These are phyloP conservation scores for Leishmania martiniquensis DNA, from an alignment of 208 protist genomes.

Conservation along the genomic window DNA sequence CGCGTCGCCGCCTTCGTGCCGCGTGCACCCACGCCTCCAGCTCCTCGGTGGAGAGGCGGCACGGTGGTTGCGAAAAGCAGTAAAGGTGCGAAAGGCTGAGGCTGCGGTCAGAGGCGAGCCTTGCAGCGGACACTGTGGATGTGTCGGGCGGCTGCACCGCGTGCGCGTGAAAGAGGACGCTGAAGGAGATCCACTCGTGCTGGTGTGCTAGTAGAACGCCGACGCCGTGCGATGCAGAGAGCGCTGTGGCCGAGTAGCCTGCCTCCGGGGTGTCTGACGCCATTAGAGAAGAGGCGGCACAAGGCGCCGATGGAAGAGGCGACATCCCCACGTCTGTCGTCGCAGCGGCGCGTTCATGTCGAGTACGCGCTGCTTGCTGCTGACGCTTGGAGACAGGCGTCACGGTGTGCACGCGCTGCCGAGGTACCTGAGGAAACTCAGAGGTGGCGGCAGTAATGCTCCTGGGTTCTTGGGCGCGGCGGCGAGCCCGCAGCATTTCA, in stretches of 20 bases:
- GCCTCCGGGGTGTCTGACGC: neutral
- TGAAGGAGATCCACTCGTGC: constrained; percentile 39
- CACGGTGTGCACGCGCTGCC: neutral
- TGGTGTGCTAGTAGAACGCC: constrained; percentile 39
- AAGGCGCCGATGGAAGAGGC: neutral
- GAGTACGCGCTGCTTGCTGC: neutral
- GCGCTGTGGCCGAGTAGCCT: neutral
- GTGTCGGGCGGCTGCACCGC: neutral
- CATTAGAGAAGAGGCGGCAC: neutral
- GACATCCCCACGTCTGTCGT: neutral
- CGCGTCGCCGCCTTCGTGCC: neutral
- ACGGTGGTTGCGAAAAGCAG: constrained; percentile 24
- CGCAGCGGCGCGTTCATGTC: neutral
- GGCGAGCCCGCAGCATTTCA: neutral
- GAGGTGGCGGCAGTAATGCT: neutral
- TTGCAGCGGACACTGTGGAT: neutral
- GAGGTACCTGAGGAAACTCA: neutral
- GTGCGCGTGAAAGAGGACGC: constrained; percentile 32
- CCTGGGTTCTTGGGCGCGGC: neutral
- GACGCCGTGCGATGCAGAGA: constrained; percentile 19
- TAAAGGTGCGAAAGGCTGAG: constrained; percentile 15
- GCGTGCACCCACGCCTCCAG: constrained; percentile 4
- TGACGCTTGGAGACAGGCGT: neutral
- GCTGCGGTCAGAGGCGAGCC: neutral
- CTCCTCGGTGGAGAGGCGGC: constrained; percentile 14